Conservation (phyloP, 1,284 basidiomycete genomes). For the Cystobasidiaceae sp. region DNA sequence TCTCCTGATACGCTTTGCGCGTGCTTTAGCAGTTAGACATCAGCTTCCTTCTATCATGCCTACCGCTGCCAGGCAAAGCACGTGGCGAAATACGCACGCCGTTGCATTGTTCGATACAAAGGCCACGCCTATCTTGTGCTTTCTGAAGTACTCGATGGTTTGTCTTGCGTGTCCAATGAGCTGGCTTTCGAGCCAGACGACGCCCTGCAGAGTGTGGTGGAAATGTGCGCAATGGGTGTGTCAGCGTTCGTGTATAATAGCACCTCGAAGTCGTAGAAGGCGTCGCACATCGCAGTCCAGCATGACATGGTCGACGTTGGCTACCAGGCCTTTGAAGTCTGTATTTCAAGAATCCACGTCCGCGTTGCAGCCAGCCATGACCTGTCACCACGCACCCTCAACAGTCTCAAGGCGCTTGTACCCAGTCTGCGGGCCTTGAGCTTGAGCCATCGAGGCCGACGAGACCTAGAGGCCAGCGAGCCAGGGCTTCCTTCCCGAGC, state of each 20-base stretch:
- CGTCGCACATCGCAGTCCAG: conserved; percentile 26
- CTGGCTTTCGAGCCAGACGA: conserved; percentile 76
- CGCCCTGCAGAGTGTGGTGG: neutral
- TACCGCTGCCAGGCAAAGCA: neutral
- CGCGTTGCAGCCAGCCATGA: neutral
- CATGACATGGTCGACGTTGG: conserved; percentile 23
- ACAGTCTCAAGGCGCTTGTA: conserved; percentile 22
- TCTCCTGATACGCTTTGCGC: conserved; percentile 74
- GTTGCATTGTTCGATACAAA: conserved; percentile 94
- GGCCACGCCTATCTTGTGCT: conserved; percentile 58
- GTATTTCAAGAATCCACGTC: neutral
- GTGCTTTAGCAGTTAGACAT: conserved; percentile 42
- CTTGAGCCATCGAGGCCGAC: too few species aligned
- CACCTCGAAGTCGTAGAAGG: neutral
- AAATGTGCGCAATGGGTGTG: neutral
- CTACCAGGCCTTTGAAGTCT: conserved; percentile 29
- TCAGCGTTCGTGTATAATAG: neutral
- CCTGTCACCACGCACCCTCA: neutral
- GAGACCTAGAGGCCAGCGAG: too few species aligned
- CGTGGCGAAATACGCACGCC: conserved; percentile 54
- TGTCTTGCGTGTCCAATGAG: conserved; percentile 71
- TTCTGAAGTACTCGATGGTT: conserved; percentile 51
- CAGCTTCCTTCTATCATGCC: neutral
- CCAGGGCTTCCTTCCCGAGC: too few species aligned
- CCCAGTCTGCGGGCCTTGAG: neutral